Percentiles rank a stretch among this genome's conserved stretches.
These are phyloP conservation scores for Penicillium sp. DNA, from an alignment of 2,329 filamentous ascomycete genomes.

Conservation along the genomic window DNA sequence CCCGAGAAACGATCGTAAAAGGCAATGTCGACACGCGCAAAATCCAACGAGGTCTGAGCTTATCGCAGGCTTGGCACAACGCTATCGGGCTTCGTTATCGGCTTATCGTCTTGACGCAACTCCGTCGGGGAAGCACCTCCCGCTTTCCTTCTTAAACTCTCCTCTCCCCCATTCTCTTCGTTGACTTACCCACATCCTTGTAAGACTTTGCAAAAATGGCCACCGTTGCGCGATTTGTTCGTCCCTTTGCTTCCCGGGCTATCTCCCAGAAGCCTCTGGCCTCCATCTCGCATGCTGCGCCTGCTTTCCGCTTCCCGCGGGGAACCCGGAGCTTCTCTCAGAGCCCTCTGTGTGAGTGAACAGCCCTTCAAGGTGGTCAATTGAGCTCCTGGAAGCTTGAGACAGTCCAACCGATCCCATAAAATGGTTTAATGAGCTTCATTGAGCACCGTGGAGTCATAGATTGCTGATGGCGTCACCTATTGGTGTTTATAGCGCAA, in stretches of 20 bases:
- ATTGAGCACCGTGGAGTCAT: constrained; percentile 7
- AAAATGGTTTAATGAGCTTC: not conserved
- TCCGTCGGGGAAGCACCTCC: constrained; percentile 26
- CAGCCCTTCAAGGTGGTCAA: constrained; percentile 2
- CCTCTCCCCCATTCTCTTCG: constrained; percentile 15
- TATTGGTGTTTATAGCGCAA: constrained; percentile 31
- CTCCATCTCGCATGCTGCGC: constrained; percentile 28
- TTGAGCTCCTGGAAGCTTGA: not conserved
- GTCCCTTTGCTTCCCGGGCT: constrained; percentile 35
- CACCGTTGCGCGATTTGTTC: constrained; percentile 32
- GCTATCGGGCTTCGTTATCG: constrained; percentile 18
- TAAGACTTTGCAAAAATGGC: constrained; percentile 29
- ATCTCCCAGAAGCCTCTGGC: constrained; percentile 35
- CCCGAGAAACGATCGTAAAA: constrained; percentile 13
- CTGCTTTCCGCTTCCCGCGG: constrained; percentile 39
- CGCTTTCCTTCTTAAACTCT: constrained; percentile 27
- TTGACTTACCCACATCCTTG: constrained; percentile 9
- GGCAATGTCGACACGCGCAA: constrained; percentile 19
- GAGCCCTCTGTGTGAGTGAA: constrained; percentile 36
- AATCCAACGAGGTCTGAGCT: constrained; percentile 25
- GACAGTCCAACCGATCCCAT: constrained; percentile 8
- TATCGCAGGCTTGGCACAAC: constrained; percentile 28
- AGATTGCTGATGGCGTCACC: constrained; percentile 21
- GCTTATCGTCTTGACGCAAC: constrained; percentile 7
- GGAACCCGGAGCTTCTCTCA: constrained; percentile 41